Evolutionary conservation across 2,329 filamentous ascomycete species (phyloP).

Genomic region (Claviceps fusiformis): DNA sequence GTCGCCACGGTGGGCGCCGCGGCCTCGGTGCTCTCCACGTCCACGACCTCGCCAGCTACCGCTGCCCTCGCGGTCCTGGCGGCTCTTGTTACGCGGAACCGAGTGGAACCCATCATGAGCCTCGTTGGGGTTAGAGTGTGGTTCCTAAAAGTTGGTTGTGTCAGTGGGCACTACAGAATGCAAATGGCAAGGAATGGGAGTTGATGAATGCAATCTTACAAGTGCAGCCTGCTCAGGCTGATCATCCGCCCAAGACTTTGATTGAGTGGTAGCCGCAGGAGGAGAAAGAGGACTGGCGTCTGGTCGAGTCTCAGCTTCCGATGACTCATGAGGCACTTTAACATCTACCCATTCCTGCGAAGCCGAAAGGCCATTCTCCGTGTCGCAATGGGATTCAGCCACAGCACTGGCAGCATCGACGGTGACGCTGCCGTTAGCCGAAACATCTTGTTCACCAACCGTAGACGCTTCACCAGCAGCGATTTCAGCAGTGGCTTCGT

Average conservation of each 20-base stretch:
- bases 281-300: constrained; percentile 42
- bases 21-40: constrained; percentile 36
- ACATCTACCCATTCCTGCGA: constrained; percentile 59
- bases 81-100: constrained; percentile 48
- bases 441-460: constrained; percentile 26
- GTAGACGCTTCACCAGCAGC: constrained; percentile 30
- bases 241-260: constrained; percentile 73
- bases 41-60: constrained; percentile 27
- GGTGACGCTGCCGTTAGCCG: constrained; percentile 31
- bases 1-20: constrained; percentile 36
- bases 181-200: not conserved
- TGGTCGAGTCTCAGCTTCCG: constrained; percentile 58
- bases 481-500: constrained; percentile 44
- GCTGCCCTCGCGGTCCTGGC: constrained; percentile 37
- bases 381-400: constrained; percentile 54
- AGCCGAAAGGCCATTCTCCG: constrained; percentile 26
- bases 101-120: constrained; percentile 58
- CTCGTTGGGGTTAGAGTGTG: constrained; percentile 27
- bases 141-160: not conserved
- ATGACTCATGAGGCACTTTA: constrained; percentile 56
- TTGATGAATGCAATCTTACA: constrained; percentile 20
- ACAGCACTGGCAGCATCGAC: constrained; percentile 46
- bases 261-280: constrained; percentile 26
- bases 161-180: not conserved
- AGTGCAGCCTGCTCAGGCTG: constrained; percentile 41